Percentiles rank a stretch among this genome's conserved stretches.
These are phyloP conservation scores for Acanthamoeba culbertsoni DNA, from an alignment of 208 protist genomes.

Conservation along the genomic window DNA sequence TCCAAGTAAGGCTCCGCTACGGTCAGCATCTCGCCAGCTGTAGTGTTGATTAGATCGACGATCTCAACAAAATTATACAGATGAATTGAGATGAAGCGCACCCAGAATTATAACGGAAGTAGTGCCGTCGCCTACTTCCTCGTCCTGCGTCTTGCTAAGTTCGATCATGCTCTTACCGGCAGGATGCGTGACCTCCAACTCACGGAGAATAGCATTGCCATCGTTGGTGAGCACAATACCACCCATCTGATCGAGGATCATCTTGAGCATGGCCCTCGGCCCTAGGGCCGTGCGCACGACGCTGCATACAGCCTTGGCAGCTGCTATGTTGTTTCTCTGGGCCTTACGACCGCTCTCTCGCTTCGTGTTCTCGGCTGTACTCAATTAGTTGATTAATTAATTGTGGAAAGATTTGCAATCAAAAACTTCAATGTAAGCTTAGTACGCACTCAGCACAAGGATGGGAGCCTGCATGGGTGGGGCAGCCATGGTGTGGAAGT, in stretches of 20 bases:
- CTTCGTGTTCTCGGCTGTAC: conserved; percentile 92
- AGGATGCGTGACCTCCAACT: conserved; percentile 99
- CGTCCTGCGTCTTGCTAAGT: conserved; percentile 98
- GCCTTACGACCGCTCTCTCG: conserved; percentile 96
- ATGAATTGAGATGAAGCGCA: conserved; percentile 24
- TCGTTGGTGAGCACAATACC: conserved; percentile 99
- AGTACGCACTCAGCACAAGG: conserved; percentile 57
- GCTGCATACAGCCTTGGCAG: conserved; percentile 97
- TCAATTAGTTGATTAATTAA: too few species aligned
- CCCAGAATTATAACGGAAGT: conserved; percentile 98
- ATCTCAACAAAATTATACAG: too few species aligned
- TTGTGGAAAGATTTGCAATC: too few species aligned
- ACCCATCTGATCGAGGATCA: conserved; percentile 99
- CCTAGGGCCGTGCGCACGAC: conserved; percentile 98
- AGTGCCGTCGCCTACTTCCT: conserved; percentile 99
- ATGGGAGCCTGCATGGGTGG: conserved; percentile 52
- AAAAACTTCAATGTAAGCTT: neutral
- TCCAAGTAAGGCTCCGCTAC: conserved; percentile 97
- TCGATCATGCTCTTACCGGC: conserved; percentile 99
- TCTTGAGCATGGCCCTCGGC: conserved; percentile 99
- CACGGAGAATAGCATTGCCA: conserved; percentile 99
- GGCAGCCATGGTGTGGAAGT: neutral
- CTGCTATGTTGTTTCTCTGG: conserved; percentile 98
- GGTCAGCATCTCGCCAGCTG: conserved; percentile 98
- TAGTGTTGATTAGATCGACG: neutral